A percentile compares a stretch with the other conserved stretches of the same genome.
These are phyloP conservation scores for Lanmaoa pseudosensibilis DNA, from an alignment of 768 basidiomycete genomes.

Conservation along the genomic window DNA sequence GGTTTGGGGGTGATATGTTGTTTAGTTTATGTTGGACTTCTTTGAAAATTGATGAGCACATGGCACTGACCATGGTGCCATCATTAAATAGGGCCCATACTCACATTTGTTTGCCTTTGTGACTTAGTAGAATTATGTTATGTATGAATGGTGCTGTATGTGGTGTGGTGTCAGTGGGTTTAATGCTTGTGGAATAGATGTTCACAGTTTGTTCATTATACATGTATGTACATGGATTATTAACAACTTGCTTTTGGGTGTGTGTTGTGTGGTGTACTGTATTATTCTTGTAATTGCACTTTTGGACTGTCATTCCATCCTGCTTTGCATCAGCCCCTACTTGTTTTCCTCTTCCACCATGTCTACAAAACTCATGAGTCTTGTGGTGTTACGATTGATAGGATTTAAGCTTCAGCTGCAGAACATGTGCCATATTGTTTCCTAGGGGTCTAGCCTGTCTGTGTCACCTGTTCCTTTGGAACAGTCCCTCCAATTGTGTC, in stretches of 20 bases:
- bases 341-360: too few species aligned
- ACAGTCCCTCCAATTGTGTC: not conserved
- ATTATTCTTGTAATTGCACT: too few species aligned
- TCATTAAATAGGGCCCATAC: not conserved
- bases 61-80: not conserved
- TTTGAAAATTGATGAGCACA: not conserved
- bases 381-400: not conserved
- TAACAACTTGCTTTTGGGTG: too few species aligned
- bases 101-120: not conserved
- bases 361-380: not conserved
- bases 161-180: not conserved
- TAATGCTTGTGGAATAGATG: not conserved
- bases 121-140: not conserved
- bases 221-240: not conserved
- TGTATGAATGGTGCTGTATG: not conserved
- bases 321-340: too few species aligned
- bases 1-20: not conserved
- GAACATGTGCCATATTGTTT: too few species aligned
- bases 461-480: not conserved
- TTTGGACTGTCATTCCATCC: too few species aligned
- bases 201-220: not conserved
- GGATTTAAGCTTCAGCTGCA: too few species aligned
- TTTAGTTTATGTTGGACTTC: not conserved
- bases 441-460: too few species aligned
- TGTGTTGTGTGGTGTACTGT: too few species aligned